phyloP scores from a whole-genome alignment of 2,329 filamentous ascomycete genomes.

The Xylaria sp. region DNA sequence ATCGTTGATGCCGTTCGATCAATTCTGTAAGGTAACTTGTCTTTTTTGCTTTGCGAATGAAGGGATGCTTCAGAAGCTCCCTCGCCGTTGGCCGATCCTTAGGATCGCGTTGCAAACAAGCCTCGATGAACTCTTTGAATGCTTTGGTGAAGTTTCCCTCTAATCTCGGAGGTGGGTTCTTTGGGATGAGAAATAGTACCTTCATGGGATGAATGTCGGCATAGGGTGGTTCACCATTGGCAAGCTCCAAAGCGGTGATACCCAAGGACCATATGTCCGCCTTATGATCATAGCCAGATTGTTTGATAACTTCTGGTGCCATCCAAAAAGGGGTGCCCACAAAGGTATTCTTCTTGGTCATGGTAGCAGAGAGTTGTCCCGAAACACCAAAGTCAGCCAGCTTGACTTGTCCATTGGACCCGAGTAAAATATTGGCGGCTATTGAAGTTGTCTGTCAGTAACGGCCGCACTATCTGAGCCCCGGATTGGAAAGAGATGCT shows the following conservation, averaged over 20 bases:
- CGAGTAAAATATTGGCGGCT: slow-evolving; percentile 94
- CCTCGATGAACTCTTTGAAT: slow-evolving; percentile 85
- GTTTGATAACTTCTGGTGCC: slow-evolving; percentile 98
- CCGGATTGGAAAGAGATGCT: slow-evolving; percentile 6
- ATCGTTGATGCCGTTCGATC: slow-evolving; percentile 89
- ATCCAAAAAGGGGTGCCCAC: slow-evolving; percentile 99
- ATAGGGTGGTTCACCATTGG: slow-evolving; percentile 92
- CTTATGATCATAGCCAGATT: slow-evolving; percentile 97
- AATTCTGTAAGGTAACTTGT: slow-evolving; percentile 96
- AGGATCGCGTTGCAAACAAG: slow-evolving; percentile 89
- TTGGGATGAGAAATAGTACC: slow-evolving; percentile 94
- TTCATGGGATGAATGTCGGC: slow-evolving; percentile 99
- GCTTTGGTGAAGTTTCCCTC: slow-evolving; percentile 83
- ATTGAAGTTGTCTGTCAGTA: slow-evolving; percentile 39
- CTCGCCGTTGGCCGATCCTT: slow-evolving; percentile 87
- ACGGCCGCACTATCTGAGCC: not conserved
- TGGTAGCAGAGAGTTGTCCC: slow-evolving; percentile 93
- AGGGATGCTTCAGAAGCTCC: slow-evolving; percentile 88
- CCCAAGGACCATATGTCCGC: slow-evolving; percentile 98
- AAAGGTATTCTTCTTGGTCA: slow-evolving; percentile 99
- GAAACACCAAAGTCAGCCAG: slow-evolving; percentile 97
- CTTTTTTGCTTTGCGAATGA: slow-evolving; percentile 91
- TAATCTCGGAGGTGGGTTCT: slow-evolving; percentile 86
- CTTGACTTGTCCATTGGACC: slow-evolving; percentile 94
- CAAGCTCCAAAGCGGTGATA: slow-evolving; percentile 92